Percentiles rank a stretch among this genome's conserved stretches.
Conservation (phyloP, 2,329 filamentous ascomycete genomes). For the Simplicillium aogashimaense region DNA sequence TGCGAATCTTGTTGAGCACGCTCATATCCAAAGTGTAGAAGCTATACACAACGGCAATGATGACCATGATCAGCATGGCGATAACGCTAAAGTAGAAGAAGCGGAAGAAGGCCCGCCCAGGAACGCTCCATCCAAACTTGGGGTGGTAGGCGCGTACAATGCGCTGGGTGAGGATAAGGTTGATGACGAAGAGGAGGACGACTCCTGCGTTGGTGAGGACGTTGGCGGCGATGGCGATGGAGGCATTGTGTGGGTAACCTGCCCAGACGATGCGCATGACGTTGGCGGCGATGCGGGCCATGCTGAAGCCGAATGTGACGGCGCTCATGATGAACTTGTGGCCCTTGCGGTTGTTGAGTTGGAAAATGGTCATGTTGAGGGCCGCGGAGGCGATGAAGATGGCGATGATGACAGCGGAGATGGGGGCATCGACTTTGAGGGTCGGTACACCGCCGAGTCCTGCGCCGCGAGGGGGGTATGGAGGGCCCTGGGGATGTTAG, state of each 20-base stretch:
- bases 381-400: slow-evolving; percentile 45
- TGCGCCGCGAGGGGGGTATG: slow-evolving; percentile 31
- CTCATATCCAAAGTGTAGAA: slow-evolving; percentile 54
- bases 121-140: slow-evolving; percentile 54
- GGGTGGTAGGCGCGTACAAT: slow-evolving; percentile 67
- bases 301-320: slow-evolving; percentile 48
- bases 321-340: slow-evolving; percentile 52
- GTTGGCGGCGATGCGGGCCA: slow-evolving; percentile 42
- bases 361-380: slow-evolving; percentile 49
- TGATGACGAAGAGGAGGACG: slow-evolving; percentile 66
- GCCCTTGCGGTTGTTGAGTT: slow-evolving; percentile 33
- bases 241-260: slow-evolving; percentile 24
- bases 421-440: slow-evolving; percentile 49
- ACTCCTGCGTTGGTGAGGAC: slow-evolving; percentile 68
- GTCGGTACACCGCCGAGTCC: slow-evolving; percentile 48
- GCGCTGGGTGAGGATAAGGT: slow-evolving; percentile 68
- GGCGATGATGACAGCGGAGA: slow-evolving; percentile 51
- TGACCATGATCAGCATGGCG: slow-evolving; percentile 53
- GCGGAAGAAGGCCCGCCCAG: slow-evolving; percentile 42
- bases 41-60: slow-evolving; percentile 51
- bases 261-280: slow-evolving; percentile 42
- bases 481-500: slow-evolving; percentile 18
- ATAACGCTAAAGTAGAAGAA: slow-evolving; percentile 48
- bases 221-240: slow-evolving; percentile 46
- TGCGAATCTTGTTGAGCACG: slow-evolving; percentile 42